phyloP scores from a whole-genome alignment of 73 alveolate genomes.

The Paramecium tetraurelia region DNA sequence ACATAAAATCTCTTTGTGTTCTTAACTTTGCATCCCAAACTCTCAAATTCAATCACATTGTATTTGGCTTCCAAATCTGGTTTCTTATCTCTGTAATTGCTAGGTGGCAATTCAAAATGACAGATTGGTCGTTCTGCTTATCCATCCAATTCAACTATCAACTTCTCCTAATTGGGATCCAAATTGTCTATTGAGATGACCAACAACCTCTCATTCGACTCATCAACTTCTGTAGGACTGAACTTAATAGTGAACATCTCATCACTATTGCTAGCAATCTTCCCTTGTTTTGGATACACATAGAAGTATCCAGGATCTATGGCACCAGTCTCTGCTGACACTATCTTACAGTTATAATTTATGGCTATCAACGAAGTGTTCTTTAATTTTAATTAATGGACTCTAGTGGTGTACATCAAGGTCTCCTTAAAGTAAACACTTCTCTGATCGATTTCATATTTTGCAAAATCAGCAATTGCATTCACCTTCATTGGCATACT shows the following conservation, averaged over 20 bases:
- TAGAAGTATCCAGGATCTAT: slow-evolving; percentile 94
- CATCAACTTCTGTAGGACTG: slow-evolving; percentile 96
- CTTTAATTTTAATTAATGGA: slow-evolving; percentile 89
- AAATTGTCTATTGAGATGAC: slow-evolving; percentile 86
- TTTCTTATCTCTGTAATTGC: slow-evolving; percentile 87
- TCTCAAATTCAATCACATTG: slow-evolving; percentile 95
- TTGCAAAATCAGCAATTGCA: slow-evolving; percentile 91
- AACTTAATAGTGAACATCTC: slow-evolving; percentile 92
- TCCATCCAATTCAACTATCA: slow-evolving; percentile 94
- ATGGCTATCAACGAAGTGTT: slow-evolving; percentile 87
- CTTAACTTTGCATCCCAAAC: slow-evolving; percentile 97
- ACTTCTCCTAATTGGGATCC: slow-evolving; percentile 86
- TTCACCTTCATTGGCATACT: slow-evolving; percentile 85
- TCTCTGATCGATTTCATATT: slow-evolving; percentile 90
- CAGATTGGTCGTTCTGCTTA: slow-evolving; percentile 97
- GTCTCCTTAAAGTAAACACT: slow-evolving; percentile 93
- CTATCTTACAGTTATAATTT: slow-evolving; percentile 88
- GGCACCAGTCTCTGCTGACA: slow-evolving; percentile 85
- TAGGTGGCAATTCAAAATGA: slow-evolving; percentile 95
- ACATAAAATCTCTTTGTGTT: slow-evolving; percentile 99
- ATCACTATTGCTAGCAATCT: slow-evolving; percentile 96
- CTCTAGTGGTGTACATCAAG: slow-evolving; percentile 94
- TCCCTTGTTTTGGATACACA: slow-evolving; percentile 82
- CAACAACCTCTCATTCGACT: slow-evolving; percentile 88
- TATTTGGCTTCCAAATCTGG: slow-evolving; percentile 84